phyloP scores from a whole-genome alignment of 345 rosid genomes.

The Turritis glabra region DNA sequence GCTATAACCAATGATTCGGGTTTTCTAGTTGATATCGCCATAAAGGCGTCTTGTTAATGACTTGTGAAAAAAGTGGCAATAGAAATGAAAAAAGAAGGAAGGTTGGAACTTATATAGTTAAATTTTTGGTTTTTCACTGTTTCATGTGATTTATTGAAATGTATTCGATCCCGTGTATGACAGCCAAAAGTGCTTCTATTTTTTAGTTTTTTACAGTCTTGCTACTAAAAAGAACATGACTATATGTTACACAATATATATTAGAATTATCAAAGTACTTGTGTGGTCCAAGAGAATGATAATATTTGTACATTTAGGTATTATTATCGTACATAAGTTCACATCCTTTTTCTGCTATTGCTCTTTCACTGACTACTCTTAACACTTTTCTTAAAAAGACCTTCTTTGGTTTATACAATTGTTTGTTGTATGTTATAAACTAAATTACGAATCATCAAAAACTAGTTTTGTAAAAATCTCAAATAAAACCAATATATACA shows the following conservation, averaged over 20 bases:
- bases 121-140: background rate
- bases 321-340: background rate
- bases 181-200: conserved; percentile 7
- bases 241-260: background rate
- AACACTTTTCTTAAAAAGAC: background rate
- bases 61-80: background rate
- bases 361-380: background rate
- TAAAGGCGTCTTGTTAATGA: background rate
- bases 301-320: background rate
- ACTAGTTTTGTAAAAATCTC: background rate
- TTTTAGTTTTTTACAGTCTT: background rate
- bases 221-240: background rate
- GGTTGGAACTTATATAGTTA: conserved; percentile 13
- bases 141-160: background rate
- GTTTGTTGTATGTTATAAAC: background rate
- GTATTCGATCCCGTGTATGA: conserved; percentile 12
- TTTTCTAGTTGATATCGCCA: conserved; percentile 12
- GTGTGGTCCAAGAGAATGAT: background rate
- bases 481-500: background rate
- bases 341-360: background rate
- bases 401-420: background rate
- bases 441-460: background rate
- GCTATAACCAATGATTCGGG: background rate
- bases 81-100: background rate
- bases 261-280: background rate